Evolutionary conservation across 2,329 filamentous ascomycete genomes (phyloP), one percentile per base, ranked within the genome.

Genomic region (Tricladium varicosporioides): DNA sequence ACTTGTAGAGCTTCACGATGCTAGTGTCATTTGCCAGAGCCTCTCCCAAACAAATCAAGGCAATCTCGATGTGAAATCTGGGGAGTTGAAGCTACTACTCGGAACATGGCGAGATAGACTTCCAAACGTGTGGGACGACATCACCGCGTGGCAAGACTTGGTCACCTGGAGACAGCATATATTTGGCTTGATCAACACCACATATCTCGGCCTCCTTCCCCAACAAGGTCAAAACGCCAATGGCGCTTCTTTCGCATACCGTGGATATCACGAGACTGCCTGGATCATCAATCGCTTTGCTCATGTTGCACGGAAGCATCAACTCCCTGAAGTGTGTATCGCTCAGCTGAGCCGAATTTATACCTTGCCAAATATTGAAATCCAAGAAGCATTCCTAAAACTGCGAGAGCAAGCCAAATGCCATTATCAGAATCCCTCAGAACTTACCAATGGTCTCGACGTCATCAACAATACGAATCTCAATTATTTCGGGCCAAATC

Each of bases 161-260:
- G 94, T 99, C n/a, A 99, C 94, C 1, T 99, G 94, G 94, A 86
- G 94, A 65, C 95, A 99, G 71, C 94, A 99, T 73, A 97, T 99
- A 59, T 99, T 99, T 77, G 89, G 92, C 56, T 82, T 99, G 19
- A 97, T 99, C 75, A 99, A 99, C 71, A 85, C 84, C 49, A 96
- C 92, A 0, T 99, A 99, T 69, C 82, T 99, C 10, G 84, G 86
- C 53, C 81, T 99, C 47, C 78, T 97, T 42, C 92, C 92, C 1
- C 86, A 84, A 15, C 87, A 90, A 67, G 86, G 88, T 19, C 87
- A 89, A 70, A 94, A 91, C 65, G 85, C 92, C 1, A 90, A 89
- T 54, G 92, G 91, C 56, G 93, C 93, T 48, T 97, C 92, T 0
- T 97, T 94, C 72, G 94, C 94, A 0, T 99, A 99, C 71, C 86